Evolutionary conservation across 2,329 filamentous ascomycete species (phyloP), one percentile per base, ranked within the genome.

Genomic region (Neonectria punicea): DNA sequence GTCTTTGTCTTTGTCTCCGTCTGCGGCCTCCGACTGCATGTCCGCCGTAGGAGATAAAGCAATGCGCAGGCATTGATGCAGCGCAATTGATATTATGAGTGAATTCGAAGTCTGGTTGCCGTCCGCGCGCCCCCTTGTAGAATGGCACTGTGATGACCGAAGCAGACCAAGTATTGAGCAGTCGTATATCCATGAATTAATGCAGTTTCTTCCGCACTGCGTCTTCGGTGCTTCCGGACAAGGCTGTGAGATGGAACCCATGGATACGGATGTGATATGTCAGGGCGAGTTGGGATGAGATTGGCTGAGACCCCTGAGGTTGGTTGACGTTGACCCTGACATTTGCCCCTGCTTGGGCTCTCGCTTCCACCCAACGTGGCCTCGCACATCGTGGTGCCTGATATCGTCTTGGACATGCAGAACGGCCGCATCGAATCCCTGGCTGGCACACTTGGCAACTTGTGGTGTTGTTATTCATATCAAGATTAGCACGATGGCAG

Each of bases 251-350:
- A 59, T 68, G 67, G 53, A 67, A 34, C 36, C 28, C 49, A 50
- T 44, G 53, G 53, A 36, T 55, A 41, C 41, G 51, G 50, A 49
- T 57, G 59, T 55, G 53, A 51, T 44, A 44, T 32, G 28, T 56
- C 41, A 44, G 25, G 41, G 20, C 41, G 34, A 46, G 46, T 25
- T 36, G 61, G 44, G 51, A 51, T 46, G 18, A 51, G 44, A 60
- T 56, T 55, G 51, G 56, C 34, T 60, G 61, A 54, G 49, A 53
- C 28, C 22, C 36, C 22, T 54, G 41, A 36, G 41, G 49, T 47
- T 53, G 47, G 58, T 66, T 46, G 59, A 66, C 18, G 59, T 65
- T 71, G 47, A 66, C 65, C 58, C 43, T 69, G 61, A 64, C 53
- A 46, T 62, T 51, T 34, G 28, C 51, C 58, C 69, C 62, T 64